Percentiles rank a stretch among this genome's conserved stretches.
These are phyloP conservation scores for Claviceps sp. DNA, from an alignment of 2,329 filamentous ascomycete species.

Conservation along the genomic window DNA sequence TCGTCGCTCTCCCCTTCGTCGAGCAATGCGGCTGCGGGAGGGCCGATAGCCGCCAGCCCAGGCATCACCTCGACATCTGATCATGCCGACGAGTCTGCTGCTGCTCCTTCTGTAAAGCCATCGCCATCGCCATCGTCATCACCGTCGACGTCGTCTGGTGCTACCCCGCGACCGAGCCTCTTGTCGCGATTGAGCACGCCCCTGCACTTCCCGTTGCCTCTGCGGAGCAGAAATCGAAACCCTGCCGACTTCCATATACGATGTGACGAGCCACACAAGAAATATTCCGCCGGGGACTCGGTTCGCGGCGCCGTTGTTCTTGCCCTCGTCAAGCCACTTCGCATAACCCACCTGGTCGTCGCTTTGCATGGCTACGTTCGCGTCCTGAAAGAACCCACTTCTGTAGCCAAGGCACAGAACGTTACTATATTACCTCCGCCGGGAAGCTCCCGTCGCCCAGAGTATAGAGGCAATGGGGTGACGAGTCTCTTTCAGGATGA, in stretches of 20 bases:
- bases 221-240: constrained; percentile 44
- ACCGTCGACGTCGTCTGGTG: constrained; percentile 9
- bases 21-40: not conserved
- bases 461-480: constrained; percentile 63
- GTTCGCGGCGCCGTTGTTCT: constrained; percentile 62
- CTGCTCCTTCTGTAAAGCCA: constrained; percentile 16
- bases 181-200: constrained; percentile 40
- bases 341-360: constrained; percentile 69
- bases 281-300: constrained; percentile 61
- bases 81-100: constrained; percentile 19
- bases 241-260: constrained; percentile 68
- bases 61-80: constrained; percentile 8
- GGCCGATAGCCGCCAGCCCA: not conserved
- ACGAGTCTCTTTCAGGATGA: constrained; percentile 77
- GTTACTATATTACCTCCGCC: constrained; percentile 27
- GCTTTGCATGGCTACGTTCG: constrained; percentile 67
- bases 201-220: constrained; percentile 27
- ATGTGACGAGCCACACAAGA: constrained; percentile 62
- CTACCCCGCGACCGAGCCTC: constrained; percentile 22
- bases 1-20: constrained; percentile 9
- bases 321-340: constrained; percentile 58
- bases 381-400: constrained; percentile 58
- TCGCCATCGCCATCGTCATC: constrained; percentile 11
- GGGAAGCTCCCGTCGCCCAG: constrained; percentile 26
- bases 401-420: constrained; percentile 36